Evolutionary conservation across 2,329 filamentous ascomycete species (phyloP), one percentile per base, ranked within the genome.

Genomic region (Sclerotinia subarctica): DNA sequence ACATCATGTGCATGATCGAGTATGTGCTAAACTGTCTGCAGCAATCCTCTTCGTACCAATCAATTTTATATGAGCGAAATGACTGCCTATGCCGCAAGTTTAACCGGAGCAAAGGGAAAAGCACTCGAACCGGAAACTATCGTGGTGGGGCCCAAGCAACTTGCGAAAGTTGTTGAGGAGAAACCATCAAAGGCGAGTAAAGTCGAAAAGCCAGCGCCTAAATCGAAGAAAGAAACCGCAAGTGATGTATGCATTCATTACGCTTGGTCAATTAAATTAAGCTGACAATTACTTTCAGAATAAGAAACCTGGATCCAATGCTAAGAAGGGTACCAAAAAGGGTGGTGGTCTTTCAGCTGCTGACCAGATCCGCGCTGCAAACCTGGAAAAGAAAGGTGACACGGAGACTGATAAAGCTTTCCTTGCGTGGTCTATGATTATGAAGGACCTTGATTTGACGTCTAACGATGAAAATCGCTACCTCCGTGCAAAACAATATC

Each of bases 11-110:
- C 15, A 32, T 35, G 24, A 47, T 6, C 11, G 29, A 38, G 17
- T 46, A 53, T 21, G n/a, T 47, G 15, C 52, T 65, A 47, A 65
- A 13, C 2, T 49, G 13, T 42, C 26, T 32, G 59, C 35, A 76
- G 75, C 35, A 77, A 78, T 64, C 76, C 76, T 13, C 69, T 77
- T 10, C 72, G 76, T 38, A 73, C 70, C 5, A 78, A 89, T 56
- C 89, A 93, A 73, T 82, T 81, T 64, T 88, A 86, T 74, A 90
- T 91, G 85, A 83, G 84, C 1, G 88, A 91, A 69, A 90, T 90
- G 78, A 82, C 83, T 38, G 81, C 83, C 1, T 93, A 93, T 75
- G 88, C 90, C 1, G 88, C 87, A 17, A 91, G 88, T 77, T 80
- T 93, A 58, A 90, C 88, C 0, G 89, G 88, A 68, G 81, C 86